phyloP scores from a whole-genome alignment of 2,329 filamentous ascomycete species.

The Clonostachys byssicola region DNA sequence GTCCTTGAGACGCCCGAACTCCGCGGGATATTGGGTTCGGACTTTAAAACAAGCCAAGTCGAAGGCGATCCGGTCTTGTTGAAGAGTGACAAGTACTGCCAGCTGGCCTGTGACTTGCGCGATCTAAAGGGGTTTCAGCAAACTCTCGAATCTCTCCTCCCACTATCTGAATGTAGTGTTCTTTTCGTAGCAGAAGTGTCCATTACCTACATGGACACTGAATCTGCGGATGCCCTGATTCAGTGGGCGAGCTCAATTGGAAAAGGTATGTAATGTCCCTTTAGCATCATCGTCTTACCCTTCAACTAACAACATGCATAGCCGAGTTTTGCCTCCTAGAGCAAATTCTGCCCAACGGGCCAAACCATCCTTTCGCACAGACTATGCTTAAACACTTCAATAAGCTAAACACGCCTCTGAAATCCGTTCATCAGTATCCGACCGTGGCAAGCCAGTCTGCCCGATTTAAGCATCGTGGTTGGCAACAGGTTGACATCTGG shows the following conservation, averaged over 20 bases:
- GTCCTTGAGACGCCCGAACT: conserved; percentile 63
- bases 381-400: conserved; percentile 84
- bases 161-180: conserved; percentile 55
- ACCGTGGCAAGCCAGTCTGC: conserved; percentile 58
- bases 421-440: conserved; percentile 68
- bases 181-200: conserved; percentile 89
- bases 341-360: conserved; percentile 76
- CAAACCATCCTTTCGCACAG: conserved; percentile 75
- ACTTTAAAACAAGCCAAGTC: conserved; percentile 23
- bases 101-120: conserved; percentile 77
- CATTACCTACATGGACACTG: conserved; percentile 80
- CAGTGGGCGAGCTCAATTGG: conserved; percentile 71
- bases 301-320: conserved; percentile 15
- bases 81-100: conserved; percentile 67
- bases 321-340: conserved; percentile 84
- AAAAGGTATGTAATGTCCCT: conserved; percentile 46
- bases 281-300: too few relatives aligned
- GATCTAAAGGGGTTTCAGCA: conserved; percentile 58
- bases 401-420: conserved; percentile 75
- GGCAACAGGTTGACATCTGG: conserved; percentile 55
- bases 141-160: conserved; percentile 53
- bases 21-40: conserved; percentile 21
- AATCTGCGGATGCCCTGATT: conserved; percentile 70
- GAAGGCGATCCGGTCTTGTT: conserved; percentile 48
- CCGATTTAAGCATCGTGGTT: conserved; percentile 69